Evolutionary conservation across 768 basidiomycete species (phyloP).

Genomic region (Tulasnella sp.): DNA sequence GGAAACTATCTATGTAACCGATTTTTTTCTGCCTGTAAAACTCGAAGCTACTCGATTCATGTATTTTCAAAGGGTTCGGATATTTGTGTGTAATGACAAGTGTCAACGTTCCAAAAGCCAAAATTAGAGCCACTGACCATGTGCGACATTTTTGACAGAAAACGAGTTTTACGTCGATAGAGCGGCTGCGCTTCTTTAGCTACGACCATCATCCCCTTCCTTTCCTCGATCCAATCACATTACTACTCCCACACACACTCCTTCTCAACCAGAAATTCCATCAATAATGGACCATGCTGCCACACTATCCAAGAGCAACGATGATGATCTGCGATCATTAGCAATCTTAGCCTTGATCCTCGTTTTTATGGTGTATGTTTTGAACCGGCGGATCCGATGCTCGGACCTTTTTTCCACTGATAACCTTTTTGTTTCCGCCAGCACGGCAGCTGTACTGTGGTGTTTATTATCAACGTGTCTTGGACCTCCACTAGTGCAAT

Average conservation of each 20-base stretch:
- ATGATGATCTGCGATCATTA: conserved; percentile 11
- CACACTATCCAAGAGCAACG: background rate
- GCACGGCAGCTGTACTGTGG: conserved; percentile 1
- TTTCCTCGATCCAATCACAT: background rate
- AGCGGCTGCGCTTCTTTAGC: too few relatives aligned
- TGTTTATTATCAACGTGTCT: conserved; percentile 13
- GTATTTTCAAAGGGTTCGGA: too few relatives aligned
- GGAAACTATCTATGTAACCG: too few relatives aligned
- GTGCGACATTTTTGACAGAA: too few relatives aligned
- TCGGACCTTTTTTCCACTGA: background rate
- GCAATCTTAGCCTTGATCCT: conserved; percentile 8
- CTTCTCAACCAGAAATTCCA: background rate
- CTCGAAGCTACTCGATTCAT: too few relatives aligned
- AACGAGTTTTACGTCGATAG: too few relatives aligned
- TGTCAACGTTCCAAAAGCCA: too few relatives aligned
- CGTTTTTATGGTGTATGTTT: conserved; percentile 3
- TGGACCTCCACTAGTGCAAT: background rate
- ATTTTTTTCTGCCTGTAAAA: too few relatives aligned
- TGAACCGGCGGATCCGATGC: background rate
- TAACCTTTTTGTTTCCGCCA: background rate
- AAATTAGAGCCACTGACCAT: too few relatives aligned
- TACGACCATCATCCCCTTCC: background rate
- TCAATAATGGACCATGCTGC: background rate
- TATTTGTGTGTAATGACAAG: too few relatives aligned
- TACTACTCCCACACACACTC: background rate